Evolutionary conservation across 768 basidiomycete species (phyloP).

Genomic region (Candolleomyces efflorescens): DNA sequence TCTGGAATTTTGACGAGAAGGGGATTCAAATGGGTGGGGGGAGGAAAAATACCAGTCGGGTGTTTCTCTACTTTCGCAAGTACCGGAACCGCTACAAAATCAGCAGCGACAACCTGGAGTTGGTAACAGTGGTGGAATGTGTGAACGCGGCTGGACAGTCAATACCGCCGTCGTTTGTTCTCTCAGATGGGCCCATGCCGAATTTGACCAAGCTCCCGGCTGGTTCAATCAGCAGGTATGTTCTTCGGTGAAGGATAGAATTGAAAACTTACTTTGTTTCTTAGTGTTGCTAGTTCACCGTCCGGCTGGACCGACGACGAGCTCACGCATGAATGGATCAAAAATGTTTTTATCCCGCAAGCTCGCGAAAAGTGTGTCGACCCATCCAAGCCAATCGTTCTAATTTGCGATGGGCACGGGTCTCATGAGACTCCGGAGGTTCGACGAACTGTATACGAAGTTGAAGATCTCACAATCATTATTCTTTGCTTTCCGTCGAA

Average conservation of each 20-base stretch:
- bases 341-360: slow-evolving; percentile 26
- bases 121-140: slow-evolving; percentile 37
- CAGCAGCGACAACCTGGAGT: slow-evolving; percentile 30
- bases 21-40: slow-evolving; percentile 25
- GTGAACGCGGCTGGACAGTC: slow-evolving; percentile 27
- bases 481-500: slow-evolving; percentile 31
- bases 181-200: slow-evolving; percentile 11
- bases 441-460: not conserved
- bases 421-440: slow-evolving; percentile 8
- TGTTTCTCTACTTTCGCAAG: not conserved
- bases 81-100: slow-evolving; percentile 16
- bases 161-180: slow-evolving; percentile 26
- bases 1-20: slow-evolving; percentile 27
- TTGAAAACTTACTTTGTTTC: slow-evolving; percentile 23
- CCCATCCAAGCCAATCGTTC: slow-evolving; percentile 1
- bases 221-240: slow-evolving; percentile 1
- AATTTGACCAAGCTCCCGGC: slow-evolving; percentile 2
- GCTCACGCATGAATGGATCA: slow-evolving; percentile 23
- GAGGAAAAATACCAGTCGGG: slow-evolving; percentile 7
- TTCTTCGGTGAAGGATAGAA: too few relatives aligned
- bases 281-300: slow-evolving; percentile 19
- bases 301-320: slow-evolving; percentile 33
- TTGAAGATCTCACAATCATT: slow-evolving; percentile 20
- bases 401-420: slow-evolving; percentile 27
- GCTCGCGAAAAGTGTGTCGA: slow-evolving; percentile 6